phyloP scores from a whole-genome alignment of 352 stramenopile genomes.

The Pythium rhizo-oryzae region DNA sequence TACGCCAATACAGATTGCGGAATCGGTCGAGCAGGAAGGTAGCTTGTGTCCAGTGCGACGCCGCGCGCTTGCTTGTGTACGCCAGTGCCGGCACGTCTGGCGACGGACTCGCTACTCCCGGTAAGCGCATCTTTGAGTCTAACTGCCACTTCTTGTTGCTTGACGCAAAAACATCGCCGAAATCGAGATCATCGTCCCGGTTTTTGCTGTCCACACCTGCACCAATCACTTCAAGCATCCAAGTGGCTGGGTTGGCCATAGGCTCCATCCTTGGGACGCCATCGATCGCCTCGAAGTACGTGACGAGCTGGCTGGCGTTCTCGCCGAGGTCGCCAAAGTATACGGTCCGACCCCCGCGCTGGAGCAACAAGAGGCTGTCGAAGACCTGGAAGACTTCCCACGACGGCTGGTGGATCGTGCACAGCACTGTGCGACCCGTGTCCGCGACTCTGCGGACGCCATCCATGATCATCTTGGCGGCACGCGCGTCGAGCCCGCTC shows the following conservation, averaged over 20 bases:
- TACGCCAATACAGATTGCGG: conserved; percentile 52
- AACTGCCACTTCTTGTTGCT: conserved; percentile 34
- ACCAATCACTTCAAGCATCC: conserved; percentile 64
- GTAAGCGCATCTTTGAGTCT: not conserved
- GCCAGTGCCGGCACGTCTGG: conserved; percentile 24
- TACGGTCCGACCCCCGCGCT: not conserved
- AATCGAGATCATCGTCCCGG: not conserved
- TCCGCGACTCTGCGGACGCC: conserved; percentile 26
- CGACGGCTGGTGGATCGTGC: conserved; percentile 9
- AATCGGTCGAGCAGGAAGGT: conserved; percentile 42
- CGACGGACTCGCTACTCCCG: conserved; percentile 32
- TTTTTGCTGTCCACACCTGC: conserved; percentile 38
- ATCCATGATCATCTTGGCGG: conserved; percentile 76
- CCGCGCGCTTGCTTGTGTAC: conserved; percentile 42
- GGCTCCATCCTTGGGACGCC: conserved; percentile 44
- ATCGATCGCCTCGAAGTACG: conserved; percentile 60
- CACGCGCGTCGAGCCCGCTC: conserved; percentile 49
- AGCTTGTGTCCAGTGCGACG: conserved; percentile 33
- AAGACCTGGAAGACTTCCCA: conserved; percentile 5
- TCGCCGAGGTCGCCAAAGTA: conserved; percentile 50
- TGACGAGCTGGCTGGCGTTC: conserved; percentile 41
- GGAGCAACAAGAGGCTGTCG: not conserved
- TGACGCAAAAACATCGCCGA: conserved; percentile 24
- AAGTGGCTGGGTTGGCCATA: conserved; percentile 88
- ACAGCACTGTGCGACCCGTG: not conserved